These are phyloP conservation scores for Kluyveromyces lactis DNA, from an alignment of 805 yeast species.

Conservation along the genomic window DNA sequence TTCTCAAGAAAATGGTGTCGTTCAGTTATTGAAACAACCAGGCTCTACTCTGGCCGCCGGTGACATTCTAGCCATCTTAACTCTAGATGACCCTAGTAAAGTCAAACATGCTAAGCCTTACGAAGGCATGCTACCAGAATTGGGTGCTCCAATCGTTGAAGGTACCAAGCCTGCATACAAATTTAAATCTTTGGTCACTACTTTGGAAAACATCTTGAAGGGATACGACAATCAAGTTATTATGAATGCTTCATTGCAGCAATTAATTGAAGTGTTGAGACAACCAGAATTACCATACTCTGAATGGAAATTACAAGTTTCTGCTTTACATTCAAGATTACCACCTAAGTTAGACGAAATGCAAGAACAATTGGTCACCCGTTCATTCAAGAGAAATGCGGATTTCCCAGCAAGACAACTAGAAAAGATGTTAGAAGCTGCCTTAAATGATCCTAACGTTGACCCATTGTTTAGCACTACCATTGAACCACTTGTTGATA, in stretches of 20 bases:
- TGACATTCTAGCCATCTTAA: constrained; percentile 89
- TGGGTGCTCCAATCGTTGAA: constrained; percentile 72
- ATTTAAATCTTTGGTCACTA: constrained; percentile 48
- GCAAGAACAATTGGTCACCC: constrained; percentile 56
- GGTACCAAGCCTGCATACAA: constrained; percentile 82
- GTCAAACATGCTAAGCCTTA: constrained; percentile 95
- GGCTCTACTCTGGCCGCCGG: constrained; percentile 97
- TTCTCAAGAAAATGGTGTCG: constrained; percentile 88
- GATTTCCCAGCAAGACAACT: constrained; percentile 93
- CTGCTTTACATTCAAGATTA: constrained; percentile 88
- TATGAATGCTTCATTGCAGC: constrained; percentile 74
- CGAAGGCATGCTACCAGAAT: constrained; percentile 86
- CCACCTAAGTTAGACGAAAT: constrained; percentile 68
- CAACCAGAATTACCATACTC: constrained; percentile 83
- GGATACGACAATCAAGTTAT: constrained; percentile 96
- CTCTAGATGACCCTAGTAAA: constrained; percentile 93
- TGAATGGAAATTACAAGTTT: constrained; percentile 78
- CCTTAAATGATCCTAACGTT: constrained; percentile 38
- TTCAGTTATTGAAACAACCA: constrained; percentile 92
- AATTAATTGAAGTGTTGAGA: constrained; percentile 62
- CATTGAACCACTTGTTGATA: constrained; percentile 63
- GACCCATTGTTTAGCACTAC: constrained; percentile 48
- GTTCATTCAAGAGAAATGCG: constrained; percentile 55
- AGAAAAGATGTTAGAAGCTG: constrained; percentile 59
- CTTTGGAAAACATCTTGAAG: constrained; percentile 68